Evolutionary conservation across 331 rosid species (phyloP), one percentile per base, ranked within the genome.

Genomic region (Malus hybrid): DNA sequence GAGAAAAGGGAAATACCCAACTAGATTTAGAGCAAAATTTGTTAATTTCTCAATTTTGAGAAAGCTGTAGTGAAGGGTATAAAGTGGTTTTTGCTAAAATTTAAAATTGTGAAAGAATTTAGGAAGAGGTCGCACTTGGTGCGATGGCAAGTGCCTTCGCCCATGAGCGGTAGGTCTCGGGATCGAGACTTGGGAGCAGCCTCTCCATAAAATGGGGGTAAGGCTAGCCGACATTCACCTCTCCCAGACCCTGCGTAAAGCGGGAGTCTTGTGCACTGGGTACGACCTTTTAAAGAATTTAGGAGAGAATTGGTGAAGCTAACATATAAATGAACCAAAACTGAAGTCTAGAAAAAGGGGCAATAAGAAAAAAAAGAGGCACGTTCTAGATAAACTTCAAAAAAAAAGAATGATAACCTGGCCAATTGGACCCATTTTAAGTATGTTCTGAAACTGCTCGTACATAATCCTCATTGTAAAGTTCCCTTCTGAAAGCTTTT

Each of bases 361-460:
- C 63, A 58, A 22, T 2, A 7, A 63, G 44, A 63, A 0, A 16
- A 0, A 16, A 63, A 16, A 30, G 22, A 63, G 6, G 44, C 68
- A 30, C 14, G 7, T 63, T 63, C 42, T 30, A 30, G 68, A 8
- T 63, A 63, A 28, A 29, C 11, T 63, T 63, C 12, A 29, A 63
- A 2, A 18, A 63, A 30, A 16, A 12, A 32, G 30, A 72, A 53
- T 75, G 78, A 33, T 74, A 66, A 93, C 95, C 93, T 83, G 89
- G 83, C 84, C 50, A 14, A 90, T 83, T 46, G 93, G 97, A 80
- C 98, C 98, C 93, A 90, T 90, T 82, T 90, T 86, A 48, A 87
- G 88, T 57, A 87, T 61, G 76, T 80, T 82, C 77, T 88, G 96
- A 77, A 86, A 85, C 82, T 82, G 90, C 78, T 88, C 96, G 13